Conservation (phyloP, 257 asterid species). For the Forsythia viridissima region DNA sequence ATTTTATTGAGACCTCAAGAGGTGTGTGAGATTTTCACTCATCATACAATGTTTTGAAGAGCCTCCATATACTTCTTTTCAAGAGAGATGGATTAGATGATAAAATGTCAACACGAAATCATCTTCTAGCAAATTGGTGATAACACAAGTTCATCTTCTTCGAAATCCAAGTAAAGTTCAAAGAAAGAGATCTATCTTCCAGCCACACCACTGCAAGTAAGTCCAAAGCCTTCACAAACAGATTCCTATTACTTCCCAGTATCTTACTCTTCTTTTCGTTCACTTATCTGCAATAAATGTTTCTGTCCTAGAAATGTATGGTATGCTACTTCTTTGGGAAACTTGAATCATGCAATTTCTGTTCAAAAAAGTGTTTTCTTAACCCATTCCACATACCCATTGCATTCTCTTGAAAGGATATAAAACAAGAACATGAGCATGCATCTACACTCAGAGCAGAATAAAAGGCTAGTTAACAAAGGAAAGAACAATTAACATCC, state of each 20-base stretch:
- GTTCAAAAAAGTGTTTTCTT: not conserved
- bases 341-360: not conserved
- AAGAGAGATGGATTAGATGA: not conserved
- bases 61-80: not conserved
- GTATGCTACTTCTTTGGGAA: not conserved
- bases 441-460: slow-evolving; percentile 7
- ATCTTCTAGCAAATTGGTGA: not conserved
- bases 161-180: not conserved
- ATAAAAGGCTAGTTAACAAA: not conserved
- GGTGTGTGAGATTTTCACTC: not conserved
- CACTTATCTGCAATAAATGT: not conserved
- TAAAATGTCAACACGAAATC: not conserved
- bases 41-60: not conserved
- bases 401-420: not conserved
- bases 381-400: not conserved
- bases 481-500: not conserved
- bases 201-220: not conserved
- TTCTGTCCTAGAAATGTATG: not conserved
- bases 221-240: not conserved
- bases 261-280: not conserved
- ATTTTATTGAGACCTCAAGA: not conserved
- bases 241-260: not conserved
- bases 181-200: not conserved
- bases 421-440: not conserved
- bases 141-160: not conserved